These are phyloP conservation scores for Posidonia australis DNA, from an alignment of 106 monocot genomes.

Conservation along the genomic window DNA sequence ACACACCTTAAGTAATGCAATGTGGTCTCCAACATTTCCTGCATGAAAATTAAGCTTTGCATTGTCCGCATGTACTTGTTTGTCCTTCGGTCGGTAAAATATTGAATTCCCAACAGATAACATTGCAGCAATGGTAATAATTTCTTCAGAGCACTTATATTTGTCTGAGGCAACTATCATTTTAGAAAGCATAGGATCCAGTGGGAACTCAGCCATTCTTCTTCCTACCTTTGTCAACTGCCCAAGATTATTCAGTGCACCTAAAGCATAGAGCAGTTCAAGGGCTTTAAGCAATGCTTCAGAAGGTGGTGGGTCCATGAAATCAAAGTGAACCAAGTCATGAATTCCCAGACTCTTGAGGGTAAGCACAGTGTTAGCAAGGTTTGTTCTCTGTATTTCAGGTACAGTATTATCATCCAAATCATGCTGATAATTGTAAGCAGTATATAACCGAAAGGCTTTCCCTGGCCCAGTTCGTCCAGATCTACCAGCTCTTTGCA, in stretches of 20 bases:
- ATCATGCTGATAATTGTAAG: constrained; percentile 84
- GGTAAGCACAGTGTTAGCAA: constrained; percentile 89
- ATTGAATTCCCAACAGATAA: constrained; percentile 87
- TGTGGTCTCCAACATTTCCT: constrained; percentile 92
- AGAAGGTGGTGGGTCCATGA: constrained; percentile 92
- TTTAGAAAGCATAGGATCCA: constrained; percentile 97
- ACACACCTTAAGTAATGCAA: constrained; percentile 69
- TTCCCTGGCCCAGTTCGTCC: constrained; percentile 96
- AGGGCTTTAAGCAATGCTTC: constrained; percentile 80
- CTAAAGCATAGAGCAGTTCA: constrained; percentile 77
- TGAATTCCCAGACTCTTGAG: constrained; percentile 83
- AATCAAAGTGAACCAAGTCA: constrained; percentile 87
- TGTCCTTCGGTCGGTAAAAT: constrained; percentile 92
- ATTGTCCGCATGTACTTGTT: constrained; percentile 94
- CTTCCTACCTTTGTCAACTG: constrained; percentile 87
- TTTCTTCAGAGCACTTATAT: constrained; percentile 78
- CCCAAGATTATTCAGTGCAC: constrained; percentile 70
- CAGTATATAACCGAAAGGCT: constrained; percentile 82
- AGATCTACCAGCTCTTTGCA: constrained; percentile 91
- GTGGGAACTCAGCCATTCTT: constrained; percentile 88
- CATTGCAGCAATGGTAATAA: constrained; percentile 74
- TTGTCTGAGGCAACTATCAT: constrained; percentile 94
- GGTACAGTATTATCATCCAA: constrained; percentile 85
- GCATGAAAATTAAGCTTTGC: constrained; percentile 84
- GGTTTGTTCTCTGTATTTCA: constrained; percentile 87